Evolutionary conservation across 2,329 filamentous ascomycete genomes (phyloP).

Genomic region (Fusarium cicatricum): DNA sequence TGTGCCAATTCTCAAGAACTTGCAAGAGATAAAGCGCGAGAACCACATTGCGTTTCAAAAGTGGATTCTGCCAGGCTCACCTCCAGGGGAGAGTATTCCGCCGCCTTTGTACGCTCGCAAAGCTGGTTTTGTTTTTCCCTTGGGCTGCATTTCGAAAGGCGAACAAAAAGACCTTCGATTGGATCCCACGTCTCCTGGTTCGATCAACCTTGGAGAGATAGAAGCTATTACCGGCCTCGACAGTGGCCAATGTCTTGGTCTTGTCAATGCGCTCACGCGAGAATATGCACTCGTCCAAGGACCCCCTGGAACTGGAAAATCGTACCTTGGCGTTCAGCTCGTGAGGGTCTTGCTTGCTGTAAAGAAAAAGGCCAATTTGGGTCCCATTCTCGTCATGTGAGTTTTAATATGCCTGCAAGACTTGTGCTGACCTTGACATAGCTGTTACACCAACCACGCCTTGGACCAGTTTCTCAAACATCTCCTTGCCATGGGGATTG

Average conservation of each 20-base stretch:
- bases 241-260: conserved; percentile 56
- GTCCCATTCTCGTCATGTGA: conserved; percentile 53
- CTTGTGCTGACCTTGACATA: conserved; percentile 35
- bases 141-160: conserved; percentile 46
- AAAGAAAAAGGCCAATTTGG: conserved; percentile 49
- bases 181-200: not conserved
- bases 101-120: conserved; percentile 60
- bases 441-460: conserved; percentile 59
- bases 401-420: conserved; percentile 1
- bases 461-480: conserved; percentile 66
- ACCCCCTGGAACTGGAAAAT: conserved; percentile 75
- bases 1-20: conserved; percentile 10
- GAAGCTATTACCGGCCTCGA: conserved; percentile 58
- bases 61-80: conserved; percentile 11
- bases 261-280: conserved; percentile 61
- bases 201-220: not conserved
- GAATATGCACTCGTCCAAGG: conserved; percentile 71
- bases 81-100: not conserved
- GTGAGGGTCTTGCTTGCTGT: conserved; percentile 60
- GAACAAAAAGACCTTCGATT: not conserved
- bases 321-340: conserved; percentile 65
- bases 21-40: conserved; percentile 8
- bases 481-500: conserved; percentile 55
- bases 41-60: conserved; percentile 10
- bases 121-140: conserved; percentile 58